Evolutionary conservation across 495 filamentous ascomycete genomes (phyloP), one percentile per base, ranked within the genome.

Genomic region (Penicillium fimorum): DNA sequence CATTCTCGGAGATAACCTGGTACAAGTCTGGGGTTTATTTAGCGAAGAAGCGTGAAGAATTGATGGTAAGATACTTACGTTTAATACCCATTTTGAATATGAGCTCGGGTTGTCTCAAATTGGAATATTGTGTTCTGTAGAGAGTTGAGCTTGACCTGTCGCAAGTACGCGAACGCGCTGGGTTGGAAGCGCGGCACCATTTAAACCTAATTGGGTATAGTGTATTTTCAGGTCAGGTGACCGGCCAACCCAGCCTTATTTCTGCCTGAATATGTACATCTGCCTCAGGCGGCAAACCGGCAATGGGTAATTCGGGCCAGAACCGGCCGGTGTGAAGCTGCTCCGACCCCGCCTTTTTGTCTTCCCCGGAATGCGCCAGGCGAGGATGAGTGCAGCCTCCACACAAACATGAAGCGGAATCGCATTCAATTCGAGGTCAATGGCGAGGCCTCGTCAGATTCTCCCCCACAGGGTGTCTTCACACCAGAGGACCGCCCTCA

Each of bases 1-100:
- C 88, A 72, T 97, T 87, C 57, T 97, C 94, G 54, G 87, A 85
- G 74, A 98, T 92, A 66, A 98, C 82, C 58, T 86, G 83, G 73
- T 84, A 91, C 30, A 97, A 87, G 45, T 87, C 85, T 87, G 62
- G 5, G 55, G 11, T 17, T 47, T 18, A 24, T 50, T 67, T 15
- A 69, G 58, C 20, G 51, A 45, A 51, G 17, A 40, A 30, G 0
- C n/a, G 11, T 12, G 27, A 13, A 32, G 22, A 0, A 53, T 22
- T 6, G 10, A 25, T 2, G 11, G 5, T 9, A 12, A 1, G 7
- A 11, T 12, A 72, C 73, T 63, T 66, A 85, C 83, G 76, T 75
- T 96, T 97, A 64, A 97, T 97, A 79, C 92, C 92, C 92, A 97
- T 97, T 15, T 67, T 83, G 59, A 22, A 40, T 24, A 41, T 30